These are phyloP conservation scores for Pycnococcus provasolii DNA, from an alignment of 139 green algal genomes.

Conservation along the genomic window DNA sequence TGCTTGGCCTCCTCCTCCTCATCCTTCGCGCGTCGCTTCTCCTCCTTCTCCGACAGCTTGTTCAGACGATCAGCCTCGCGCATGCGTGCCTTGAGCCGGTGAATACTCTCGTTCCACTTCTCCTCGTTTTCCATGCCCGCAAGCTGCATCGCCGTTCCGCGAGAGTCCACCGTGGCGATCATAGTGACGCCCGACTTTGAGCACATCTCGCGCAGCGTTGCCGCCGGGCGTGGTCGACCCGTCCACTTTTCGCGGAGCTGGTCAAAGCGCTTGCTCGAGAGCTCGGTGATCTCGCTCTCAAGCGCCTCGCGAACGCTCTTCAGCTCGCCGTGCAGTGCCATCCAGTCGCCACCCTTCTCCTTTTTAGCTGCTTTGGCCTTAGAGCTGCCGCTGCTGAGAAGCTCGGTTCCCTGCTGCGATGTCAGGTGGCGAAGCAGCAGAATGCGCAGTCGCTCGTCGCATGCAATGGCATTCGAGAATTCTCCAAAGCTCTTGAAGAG, in stretches of 20 bases:
- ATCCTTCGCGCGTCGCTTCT: slow-evolving; percentile 9
- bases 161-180: slow-evolving; percentile 13
- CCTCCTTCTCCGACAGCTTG: slow-evolving; percentile 17
- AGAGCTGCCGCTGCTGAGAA: slow-evolving; percentile 13
- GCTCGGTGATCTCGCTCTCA: slow-evolving; percentile 9
- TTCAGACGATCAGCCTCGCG: slow-evolving; percentile 13
- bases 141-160: slow-evolving; percentile 31
- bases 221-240: background rate
- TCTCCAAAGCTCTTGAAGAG: slow-evolving; percentile 30
- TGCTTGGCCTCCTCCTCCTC: slow-evolving; percentile 13
- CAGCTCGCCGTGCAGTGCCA: slow-evolving; percentile 22
- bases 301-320: slow-evolving; percentile 15
- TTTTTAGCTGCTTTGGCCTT: background rate
- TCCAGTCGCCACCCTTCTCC: slow-evolving; percentile 4
- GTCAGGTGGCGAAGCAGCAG: slow-evolving; percentile 41
- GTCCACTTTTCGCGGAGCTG: slow-evolving; percentile 9
- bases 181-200: slow-evolving; percentile 29
- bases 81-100: slow-evolving; percentile 15
- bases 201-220: slow-evolving; percentile 6
- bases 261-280: slow-evolving; percentile 11
- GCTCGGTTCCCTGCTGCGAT: slow-evolving; percentile 28
- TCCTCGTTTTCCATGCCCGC: slow-evolving; percentile 29
- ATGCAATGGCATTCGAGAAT: slow-evolving; percentile 17
- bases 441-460: slow-evolving; percentile 24
- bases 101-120: slow-evolving; percentile 8